Evolutionary conservation across 2,329 filamentous ascomycete species (phyloP), one percentile per base, ranked within the genome.

Genomic region (Phoma sp.): DNA sequence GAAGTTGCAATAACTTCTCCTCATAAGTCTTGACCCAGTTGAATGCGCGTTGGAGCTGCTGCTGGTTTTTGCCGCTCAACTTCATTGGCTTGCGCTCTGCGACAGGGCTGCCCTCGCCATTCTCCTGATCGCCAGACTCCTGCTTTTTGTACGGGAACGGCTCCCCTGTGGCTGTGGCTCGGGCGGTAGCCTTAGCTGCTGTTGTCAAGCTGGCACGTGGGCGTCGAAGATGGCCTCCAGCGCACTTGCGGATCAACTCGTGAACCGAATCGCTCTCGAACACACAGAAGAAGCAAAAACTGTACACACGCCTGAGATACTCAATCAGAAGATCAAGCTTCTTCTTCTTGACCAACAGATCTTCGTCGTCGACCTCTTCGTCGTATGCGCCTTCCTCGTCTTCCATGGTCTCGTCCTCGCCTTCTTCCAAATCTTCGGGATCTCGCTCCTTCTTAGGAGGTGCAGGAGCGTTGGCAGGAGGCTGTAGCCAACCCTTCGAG

Each of bases 1-100:
- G 82, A 41, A 98, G 89, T 73, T 97, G 93, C 71, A 91, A 81
- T 46, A 99, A 83, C 78, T 99, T 99, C 70, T 99, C 95, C 72
- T 99, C 95, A 68, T 96, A 99, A 0, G 95, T 98, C 79, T 90
- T 96, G 56, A 99, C 96, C 95, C 96, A 99, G 70, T 98, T 99
- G 79, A 92, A 98, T 0, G 95, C 95, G 52, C 93, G 89, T 68
- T 96, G 90, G 11, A 98, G 85, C 72, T 98, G 95, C 72, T 96
- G 91, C 67, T 96, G 92, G 4, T 87, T 86, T 78, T 96, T 96
- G 45, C 83, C 86, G 23, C 83, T 83, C 13, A 86, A 82, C 55
- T 85, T 87, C 51, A 86, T 83, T 58, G 66, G 65, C 37, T 88
- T 87, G 67, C 91, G 92, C 68, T 89, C 89, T 57, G 95, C 90